Conservation (phyloP, 2,329 filamentous ascomycete genomes). For the Calonectria montana region DNA sequence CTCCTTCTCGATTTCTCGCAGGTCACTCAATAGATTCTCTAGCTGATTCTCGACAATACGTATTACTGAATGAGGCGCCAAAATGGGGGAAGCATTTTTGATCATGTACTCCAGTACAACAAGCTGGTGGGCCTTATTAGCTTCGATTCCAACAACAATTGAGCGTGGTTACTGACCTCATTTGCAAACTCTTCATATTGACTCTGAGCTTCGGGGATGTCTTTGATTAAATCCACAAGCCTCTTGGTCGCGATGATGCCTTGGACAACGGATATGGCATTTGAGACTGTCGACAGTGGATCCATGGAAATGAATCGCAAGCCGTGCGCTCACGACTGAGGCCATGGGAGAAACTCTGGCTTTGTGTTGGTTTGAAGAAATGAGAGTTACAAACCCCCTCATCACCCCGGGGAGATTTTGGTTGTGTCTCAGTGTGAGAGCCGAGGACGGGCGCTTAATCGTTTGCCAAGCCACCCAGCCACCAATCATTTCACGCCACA, state of each 20-base stretch:
- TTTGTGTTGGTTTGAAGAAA: not conserved
- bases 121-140: not conserved
- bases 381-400: too few species aligned
- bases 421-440: not conserved
- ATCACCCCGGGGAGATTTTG: not conserved
- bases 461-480: not conserved
- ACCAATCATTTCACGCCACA: conserved; percentile 1
- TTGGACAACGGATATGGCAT: not conserved
- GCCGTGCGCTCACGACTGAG: not conserved
- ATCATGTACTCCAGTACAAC: not conserved
- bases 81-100: not conserved
- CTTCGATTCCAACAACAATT: too few species aligned
- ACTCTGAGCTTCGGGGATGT: conserved; percentile 49
- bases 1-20: conserved; percentile 1
- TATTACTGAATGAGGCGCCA: not conserved
- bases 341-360: not conserved
- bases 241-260: conserved; percentile 24
- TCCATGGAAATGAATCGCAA: not conserved
- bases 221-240: conserved; percentile 50
- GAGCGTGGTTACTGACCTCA: too few species aligned
- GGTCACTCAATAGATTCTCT: not conserved
- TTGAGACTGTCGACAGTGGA: not conserved
- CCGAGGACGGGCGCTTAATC: not conserved
- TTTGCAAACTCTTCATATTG: conserved; percentile 29
- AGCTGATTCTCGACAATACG: not conserved